Evolutionary conservation across 176 grass and related monocot genomes (phyloP).

Genomic region (Eragrostis nindensis): DNA sequence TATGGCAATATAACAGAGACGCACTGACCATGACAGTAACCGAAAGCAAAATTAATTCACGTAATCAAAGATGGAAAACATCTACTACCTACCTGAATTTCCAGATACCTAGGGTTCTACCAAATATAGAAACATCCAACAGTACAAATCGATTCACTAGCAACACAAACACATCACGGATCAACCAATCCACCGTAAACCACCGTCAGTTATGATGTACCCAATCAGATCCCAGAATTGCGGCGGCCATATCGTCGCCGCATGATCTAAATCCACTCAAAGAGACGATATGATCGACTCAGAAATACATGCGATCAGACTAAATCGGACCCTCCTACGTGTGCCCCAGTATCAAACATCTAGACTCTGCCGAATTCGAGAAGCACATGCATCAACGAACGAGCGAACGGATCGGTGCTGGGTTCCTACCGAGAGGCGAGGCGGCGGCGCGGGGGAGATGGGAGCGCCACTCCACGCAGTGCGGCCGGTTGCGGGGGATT

Average conservation of each 20-base stretch:
- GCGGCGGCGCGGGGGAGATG: not conserved
- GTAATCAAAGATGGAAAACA: not conserved
- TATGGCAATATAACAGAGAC: not conserved
- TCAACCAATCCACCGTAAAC: not conserved
- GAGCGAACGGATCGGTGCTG: not conserved
- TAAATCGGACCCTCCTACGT: not conserved
- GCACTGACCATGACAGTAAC: not conserved
- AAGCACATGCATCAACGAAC: not conserved
- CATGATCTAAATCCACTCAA: not conserved
- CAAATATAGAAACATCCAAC: not conserved
- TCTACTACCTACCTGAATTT: not conserved
- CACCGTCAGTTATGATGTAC: not conserved
- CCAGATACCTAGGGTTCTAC: not conserved
- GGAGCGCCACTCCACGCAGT: constrained; percentile 26
- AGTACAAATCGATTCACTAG: no score
- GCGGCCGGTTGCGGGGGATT: not conserved
- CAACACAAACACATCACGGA: constrained; percentile 9
- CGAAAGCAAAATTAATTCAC: not conserved
- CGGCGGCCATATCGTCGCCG: not conserved
- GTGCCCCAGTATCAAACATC: not conserved
- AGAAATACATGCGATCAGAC: not conserved
- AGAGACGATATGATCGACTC: not conserved
- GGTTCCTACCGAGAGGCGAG: constrained; percentile 37
- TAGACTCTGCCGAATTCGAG: not conserved
- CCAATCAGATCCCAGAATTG: constrained; percentile 21